These are phyloP conservation scores for Phytophthora tubulina DNA, from an alignment of 352 stramenopile species.

Conservation along the genomic window DNA sequence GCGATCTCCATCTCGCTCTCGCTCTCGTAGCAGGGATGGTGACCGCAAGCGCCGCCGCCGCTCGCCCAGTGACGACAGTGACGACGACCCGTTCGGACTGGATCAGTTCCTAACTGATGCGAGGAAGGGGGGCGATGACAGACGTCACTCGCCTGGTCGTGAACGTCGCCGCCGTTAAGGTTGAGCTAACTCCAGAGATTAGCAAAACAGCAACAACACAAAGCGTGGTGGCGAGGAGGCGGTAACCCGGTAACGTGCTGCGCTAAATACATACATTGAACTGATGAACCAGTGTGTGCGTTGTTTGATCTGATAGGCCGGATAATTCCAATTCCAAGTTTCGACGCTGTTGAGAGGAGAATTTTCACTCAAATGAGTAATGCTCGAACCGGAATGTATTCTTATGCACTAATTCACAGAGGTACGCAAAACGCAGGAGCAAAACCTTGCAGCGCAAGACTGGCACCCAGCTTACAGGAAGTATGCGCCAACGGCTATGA, in stretches of 20 bases:
- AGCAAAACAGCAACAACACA: not conserved
- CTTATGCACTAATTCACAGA: slow-evolving; percentile 1
- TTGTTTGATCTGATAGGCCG: not conserved
- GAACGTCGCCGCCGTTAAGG: slow-evolving; percentile 48
- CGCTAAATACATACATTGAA: slow-evolving; percentile 5
- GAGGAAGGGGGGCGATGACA: slow-evolving; percentile 49
- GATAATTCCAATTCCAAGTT: not conserved
- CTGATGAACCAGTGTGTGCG: not conserved
- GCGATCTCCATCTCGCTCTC: slow-evolving; percentile 45
- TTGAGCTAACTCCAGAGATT: not conserved
- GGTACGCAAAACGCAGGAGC: not conserved
- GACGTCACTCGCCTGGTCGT: slow-evolving; percentile 35
- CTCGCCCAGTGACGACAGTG: slow-evolving; percentile 56
- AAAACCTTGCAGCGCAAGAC: too few relatives aligned
- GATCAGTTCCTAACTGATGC: slow-evolving; percentile 88
- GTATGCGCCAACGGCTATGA: slow-evolving; percentile 24
- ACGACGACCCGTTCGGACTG: slow-evolving; percentile 86
- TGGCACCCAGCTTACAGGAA: slow-evolving; percentile 30
- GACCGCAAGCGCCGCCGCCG: slow-evolving; percentile 64
- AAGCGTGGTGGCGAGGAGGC: not conserved
- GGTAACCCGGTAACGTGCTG: slow-evolving; percentile 3
- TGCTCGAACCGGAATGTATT: not conserved
- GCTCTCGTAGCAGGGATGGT: slow-evolving; percentile 48
- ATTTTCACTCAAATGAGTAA: not conserved
- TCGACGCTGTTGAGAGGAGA: too few relatives aligned